Base-by-base conservation (phyloP, 2,329 filamentous ascomycete genomes). In the Lachnellula subtilissima region DNA sequence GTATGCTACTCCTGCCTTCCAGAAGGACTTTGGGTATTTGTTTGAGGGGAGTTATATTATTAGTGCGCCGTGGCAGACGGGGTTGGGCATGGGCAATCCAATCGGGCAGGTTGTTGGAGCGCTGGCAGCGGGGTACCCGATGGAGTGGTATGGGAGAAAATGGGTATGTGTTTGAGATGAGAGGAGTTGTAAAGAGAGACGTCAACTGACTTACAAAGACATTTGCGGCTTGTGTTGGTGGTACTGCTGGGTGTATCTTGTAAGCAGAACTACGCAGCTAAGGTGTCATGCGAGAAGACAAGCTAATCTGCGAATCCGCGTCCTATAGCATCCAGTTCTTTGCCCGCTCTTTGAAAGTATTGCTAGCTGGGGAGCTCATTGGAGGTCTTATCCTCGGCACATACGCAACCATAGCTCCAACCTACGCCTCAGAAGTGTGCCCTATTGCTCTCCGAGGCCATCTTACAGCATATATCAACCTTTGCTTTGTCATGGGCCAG, bases 401-500 rank as follows among this genome's bases (percentile, higher is more conserved):
- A 12, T 79, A 78, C 65, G 75, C 77, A 61, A 77, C 76, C 1
- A 65, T 66, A 48, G 64, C 61, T 2, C 62, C 64, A 6, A 58
- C 62, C 1, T 67, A 67, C 51, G 65, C 65, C 11, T 76, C 75
- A 37, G 78, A 81, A 62, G 76, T 81, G 37, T 79, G 76, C 56
- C 78, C 78, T 2, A 74, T 80, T 28, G 76, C 77, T 43, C 69
- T 81, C 14, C 72, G 78, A 53, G 77, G 76, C 39, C 79, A 70
- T 76, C 53, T 79, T 73, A 64, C 63, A 0, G 78, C 77, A 1
- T 80, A 77, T 50, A 74, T 77, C 57, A 78, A 79, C 63, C 73
- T 78, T 61, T 78, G 76, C 69, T 81, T 78, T 74, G 78, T 65
- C 11, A 65, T 78, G 6, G 76, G 76, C 15, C 76, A 78, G 59